Evolutionary conservation across 768 basidiomycete species (phyloP).

Genomic region (Clavulina sp.): DNA sequence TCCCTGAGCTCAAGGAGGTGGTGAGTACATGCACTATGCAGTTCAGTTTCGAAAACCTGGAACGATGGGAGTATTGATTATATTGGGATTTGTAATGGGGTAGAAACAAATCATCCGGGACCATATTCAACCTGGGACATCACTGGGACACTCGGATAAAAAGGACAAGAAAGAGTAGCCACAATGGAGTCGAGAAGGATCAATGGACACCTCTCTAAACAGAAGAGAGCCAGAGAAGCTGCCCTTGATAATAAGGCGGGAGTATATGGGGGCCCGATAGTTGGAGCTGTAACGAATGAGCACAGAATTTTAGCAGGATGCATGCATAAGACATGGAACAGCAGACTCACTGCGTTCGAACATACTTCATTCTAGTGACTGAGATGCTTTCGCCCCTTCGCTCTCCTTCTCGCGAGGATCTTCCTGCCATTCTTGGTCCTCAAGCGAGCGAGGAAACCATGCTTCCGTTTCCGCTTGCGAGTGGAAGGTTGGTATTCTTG

Average conservation of each 20-base stretch:
- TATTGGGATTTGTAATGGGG: too few relatives aligned
- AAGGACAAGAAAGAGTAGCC: constrained; percentile 14
- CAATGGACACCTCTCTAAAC: too few relatives aligned
- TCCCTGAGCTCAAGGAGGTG: constrained; percentile 75
- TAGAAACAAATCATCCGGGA: constrained; percentile 86
- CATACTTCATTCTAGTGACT: too few relatives aligned
- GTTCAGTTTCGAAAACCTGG: constrained; percentile 1
- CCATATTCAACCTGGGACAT: constrained; percentile 58
- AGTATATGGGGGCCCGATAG: too few relatives aligned
- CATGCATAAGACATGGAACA: too few relatives aligned
- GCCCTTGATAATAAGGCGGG: too few relatives aligned
- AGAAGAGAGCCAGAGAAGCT: too few relatives aligned
- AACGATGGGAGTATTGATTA: background rate
- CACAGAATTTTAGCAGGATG: too few relatives aligned
- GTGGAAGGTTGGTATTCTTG: constrained; percentile 96
- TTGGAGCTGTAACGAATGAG: too few relatives aligned
- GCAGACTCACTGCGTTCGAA: too few relatives aligned
- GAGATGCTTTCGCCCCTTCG: constrained; percentile 63
- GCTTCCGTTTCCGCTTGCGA: constrained; percentile 78
- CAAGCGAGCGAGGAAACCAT: constrained; percentile 74
- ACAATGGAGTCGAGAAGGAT: too few relatives aligned
- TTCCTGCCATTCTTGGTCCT: constrained; percentile 50
- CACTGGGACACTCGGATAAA: constrained; percentile 79
- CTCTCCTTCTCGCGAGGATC: constrained; percentile 47
- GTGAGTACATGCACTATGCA: constrained; percentile 27